Evolutionary conservation across 2,329 filamentous ascomycete species (phyloP), one percentile per base, ranked within the genome.

Genomic region (Chaetomium sp.): DNA sequence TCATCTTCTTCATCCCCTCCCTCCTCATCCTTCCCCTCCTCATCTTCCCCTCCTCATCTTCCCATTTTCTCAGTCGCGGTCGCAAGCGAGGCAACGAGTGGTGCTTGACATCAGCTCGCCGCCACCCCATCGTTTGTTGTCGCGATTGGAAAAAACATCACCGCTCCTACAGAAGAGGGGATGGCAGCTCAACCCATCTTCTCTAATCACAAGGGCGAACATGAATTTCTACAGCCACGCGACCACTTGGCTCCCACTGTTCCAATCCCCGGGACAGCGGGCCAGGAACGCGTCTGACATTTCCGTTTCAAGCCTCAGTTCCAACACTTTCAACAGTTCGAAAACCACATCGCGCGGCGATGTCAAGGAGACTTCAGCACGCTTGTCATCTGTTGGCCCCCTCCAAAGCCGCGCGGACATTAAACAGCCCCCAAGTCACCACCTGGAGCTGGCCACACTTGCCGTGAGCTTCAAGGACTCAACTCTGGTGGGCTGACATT

Each of bases 401-500:
- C 27, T 10, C 27, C 21, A n/a, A 29, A 53, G 33, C 31, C 16
- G 5, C 54, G 61, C 35, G 49, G 55, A 63, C 25, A 63, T 45
- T 13, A 55, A 57, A 12, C 33, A 27, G 29, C 35, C 33, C n/a
- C n/a, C 56, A n/a, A 12, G 3, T 23, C 19, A 59, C 62, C 27
- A 8, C 62, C 49, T 55, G 56, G 51, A 64, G 51, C 51, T 49
- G 38, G 42, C 49, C 25, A 63, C 55, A 25, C 49, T 58, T 58
- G 61, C 47, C 7, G 55, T 58, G 55, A 38, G 61, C 25, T 63
- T 49, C 47, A 42, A 47, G 35, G 21, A n/a, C n/a, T n/a, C 27
- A n/a, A 42, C 2, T 9, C 6, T 19, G 16, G 9, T 13, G 49
- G 25, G 47, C 47, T 54, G 27, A 63, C 61, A 63, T 21, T 25